Evolutionary conservation across 2,329 filamentous ascomycete genomes (phyloP), one percentile per base, ranked within the genome.

Genomic region (Blastomyces parvus): DNA sequence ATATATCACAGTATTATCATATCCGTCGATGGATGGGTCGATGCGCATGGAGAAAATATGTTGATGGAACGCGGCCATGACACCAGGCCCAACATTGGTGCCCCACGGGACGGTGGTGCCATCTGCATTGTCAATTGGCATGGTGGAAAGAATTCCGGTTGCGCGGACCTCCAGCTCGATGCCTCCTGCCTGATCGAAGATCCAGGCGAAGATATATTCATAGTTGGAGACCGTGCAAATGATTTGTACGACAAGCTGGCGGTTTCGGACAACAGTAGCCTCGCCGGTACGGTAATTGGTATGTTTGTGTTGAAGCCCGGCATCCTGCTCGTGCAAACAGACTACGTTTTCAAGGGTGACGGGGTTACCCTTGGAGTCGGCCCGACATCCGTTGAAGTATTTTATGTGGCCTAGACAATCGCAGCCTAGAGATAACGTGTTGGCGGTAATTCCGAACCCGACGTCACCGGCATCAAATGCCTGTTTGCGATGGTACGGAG

Each of bases 151-250:
- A 64, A 89, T 87, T 5, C 86, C 86, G 0, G 86, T 89, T 19
- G 86, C 86, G 44, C 86, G 83, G 53, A 88, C 84, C 71, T 89
- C 87, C 69, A 88, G 86, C 67, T 80, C 80, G 57, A 89, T 70
- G 69, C 87, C 85, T 62, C 84, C 87, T 2, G 86, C 86, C 71
- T 89, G 87, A 72, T 88, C 87, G 77, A 89, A 88, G 61, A 86
- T 83, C 74, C 86, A 89, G 2, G 86, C 86, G 46, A 89, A 80
- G 68, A 89, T 88, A 70, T 89, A 89, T 70, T 89, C 87, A 74
- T 89, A 89, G 74, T 89, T 89, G 13, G 85, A 81, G 4, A 89
- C 84, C 0, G 86, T 89, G 74, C 88, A 87, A 72, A 89, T 89
- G 69, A 83, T 84, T 70, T 89, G 87, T 6, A 89, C 71, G 0